Evolutionary conservation across 2,329 filamentous ascomycete species (phyloP).

Genomic region (Pseudomassariella vexata): DNA sequence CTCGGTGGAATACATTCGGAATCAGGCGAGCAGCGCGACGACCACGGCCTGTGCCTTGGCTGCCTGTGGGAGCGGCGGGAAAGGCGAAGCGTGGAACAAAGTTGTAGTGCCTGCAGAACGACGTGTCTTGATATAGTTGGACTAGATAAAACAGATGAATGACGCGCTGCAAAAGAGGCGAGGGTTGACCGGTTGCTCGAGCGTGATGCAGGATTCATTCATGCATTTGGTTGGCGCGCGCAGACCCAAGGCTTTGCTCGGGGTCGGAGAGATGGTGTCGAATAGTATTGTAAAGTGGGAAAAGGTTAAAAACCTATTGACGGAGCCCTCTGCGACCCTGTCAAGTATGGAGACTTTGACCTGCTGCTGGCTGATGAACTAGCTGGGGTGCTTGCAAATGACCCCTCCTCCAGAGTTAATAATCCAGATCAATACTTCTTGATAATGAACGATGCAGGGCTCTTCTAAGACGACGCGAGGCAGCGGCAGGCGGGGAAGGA

Average conservation of each 20-base stretch:
- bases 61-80: constrained; percentile 6
- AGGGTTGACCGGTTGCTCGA: constrained; percentile 17
- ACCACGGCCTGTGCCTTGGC: constrained; percentile 12
- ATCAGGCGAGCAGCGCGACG: constrained; percentile 32
- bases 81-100: constrained; percentile 29
- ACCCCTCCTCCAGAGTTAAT: too few species aligned
- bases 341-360: too few species aligned
- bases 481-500: constrained; percentile 5
- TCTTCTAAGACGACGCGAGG: constrained; percentile 6
- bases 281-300: constrained; percentile 3
- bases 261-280: constrained; percentile 3
- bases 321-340: too few species aligned
- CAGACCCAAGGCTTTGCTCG: constrained; percentile 25
- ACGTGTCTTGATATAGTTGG: constrained; percentile 60
- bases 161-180: constrained; percentile 28
- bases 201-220: constrained; percentile 38
- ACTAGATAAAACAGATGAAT: constrained; percentile 30
- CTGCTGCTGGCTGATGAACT: too few species aligned
- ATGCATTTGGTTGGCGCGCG: constrained; percentile 42
- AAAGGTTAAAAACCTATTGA: not conserved
- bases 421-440: too few species aligned
- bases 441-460: too few species aligned
- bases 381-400: too few species aligned
- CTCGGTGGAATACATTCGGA: constrained; percentile 54
- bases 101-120: constrained; percentile 42